Percentiles rank a stretch among this genome's conserved stretches.
These are phyloP conservation scores for Astragalus glycyphyllos DNA, from an alignment of 306 rosid genomes.

Conservation along the genomic window DNA sequence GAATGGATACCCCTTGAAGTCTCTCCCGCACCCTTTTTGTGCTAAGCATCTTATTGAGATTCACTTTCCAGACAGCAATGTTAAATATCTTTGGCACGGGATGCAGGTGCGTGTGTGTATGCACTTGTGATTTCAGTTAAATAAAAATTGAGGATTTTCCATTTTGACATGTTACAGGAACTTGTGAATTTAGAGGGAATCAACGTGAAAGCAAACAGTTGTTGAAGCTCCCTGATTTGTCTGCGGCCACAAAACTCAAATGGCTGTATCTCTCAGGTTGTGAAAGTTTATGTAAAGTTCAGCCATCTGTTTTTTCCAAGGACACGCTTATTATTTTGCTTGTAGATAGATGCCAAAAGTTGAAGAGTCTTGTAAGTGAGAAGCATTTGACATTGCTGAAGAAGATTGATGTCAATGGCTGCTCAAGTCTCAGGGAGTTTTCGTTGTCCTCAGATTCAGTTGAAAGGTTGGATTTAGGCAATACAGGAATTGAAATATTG, in stretches of 20 bases:
- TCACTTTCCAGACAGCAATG: neutral
- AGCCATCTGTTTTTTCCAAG: neutral
- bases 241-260: constrained; percentile 7
- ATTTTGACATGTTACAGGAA: constrained; percentile 16
- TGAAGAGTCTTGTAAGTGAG: neutral
- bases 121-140: too few species aligned
- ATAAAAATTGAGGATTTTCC: too few species aligned
- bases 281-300: neutral
- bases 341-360: neutral
- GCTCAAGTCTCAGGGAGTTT: constrained; percentile 13
- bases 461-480: neutral
- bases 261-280: neutral
- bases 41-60: constrained; percentile 29
- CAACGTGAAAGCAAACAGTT: neutral
- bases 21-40: constrained; percentile 35
- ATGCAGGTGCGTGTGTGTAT: neutral
- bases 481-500: neutral
- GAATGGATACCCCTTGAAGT: constrained; percentile 21
- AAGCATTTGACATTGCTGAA: neutral
- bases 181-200: constrained; percentile 23
- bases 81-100: constrained; percentile 39
- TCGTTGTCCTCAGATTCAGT: neutral
- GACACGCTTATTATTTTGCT: neutral
- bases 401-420: neutral
- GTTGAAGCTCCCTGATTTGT: constrained; percentile 9